Evolutionary conservation across 495 filamentous ascomycete genomes (phyloP).

Genomic region (Aspergillus indologenus): DNA sequence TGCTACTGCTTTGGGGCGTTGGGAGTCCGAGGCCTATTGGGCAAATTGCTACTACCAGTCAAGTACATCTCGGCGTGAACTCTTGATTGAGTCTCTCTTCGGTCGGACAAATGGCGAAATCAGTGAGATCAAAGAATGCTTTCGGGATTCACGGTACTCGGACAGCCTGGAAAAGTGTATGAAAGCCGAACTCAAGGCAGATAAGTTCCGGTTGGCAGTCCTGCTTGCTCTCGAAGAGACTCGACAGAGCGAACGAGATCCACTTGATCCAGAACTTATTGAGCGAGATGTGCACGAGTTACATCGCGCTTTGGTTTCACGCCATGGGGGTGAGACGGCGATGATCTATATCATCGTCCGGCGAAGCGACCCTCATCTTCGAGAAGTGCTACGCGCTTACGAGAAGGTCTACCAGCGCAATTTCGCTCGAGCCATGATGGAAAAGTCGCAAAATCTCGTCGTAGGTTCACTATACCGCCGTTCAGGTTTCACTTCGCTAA

Average conservation of each 20-base stretch:
- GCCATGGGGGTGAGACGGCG: conserved; percentile 81
- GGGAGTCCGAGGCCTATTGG: conserved; percentile 96
- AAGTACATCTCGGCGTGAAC: conserved; percentile 74
- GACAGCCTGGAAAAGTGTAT: conserved; percentile 81
- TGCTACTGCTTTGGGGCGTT: conserved; percentile 82
- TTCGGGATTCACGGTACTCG: conserved; percentile 87
- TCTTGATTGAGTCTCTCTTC: conserved; percentile 91
- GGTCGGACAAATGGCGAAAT: conserved; percentile 85
- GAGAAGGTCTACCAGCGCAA: conserved; percentile 67
- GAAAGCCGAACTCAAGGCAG: conserved; percentile 84
- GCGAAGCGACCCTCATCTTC: conserved; percentile 74
- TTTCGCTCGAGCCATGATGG: conserved; percentile 82
- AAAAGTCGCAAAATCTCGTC: conserved; percentile 85
- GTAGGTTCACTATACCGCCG: conserved; percentile 52
- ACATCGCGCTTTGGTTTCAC: conserved; percentile 62
- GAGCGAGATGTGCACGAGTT: conserved; percentile 71
- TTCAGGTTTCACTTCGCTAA: conserved; percentile 5
- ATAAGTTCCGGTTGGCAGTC: conserved; percentile 93
- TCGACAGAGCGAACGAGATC: conserved; percentile 73
- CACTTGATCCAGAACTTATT: conserved; percentile 53
- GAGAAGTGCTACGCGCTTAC: conserved; percentile 74
- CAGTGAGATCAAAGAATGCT: conserved; percentile 85
- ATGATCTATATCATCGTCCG: conserved; percentile 86
- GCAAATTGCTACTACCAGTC: conserved; percentile 98
- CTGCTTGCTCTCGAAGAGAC: conserved; percentile 76